These are phyloP conservation scores for Vitis rotundifolia DNA, from an alignment of 164 flowering plant genomes.

Conservation along the genomic window DNA sequence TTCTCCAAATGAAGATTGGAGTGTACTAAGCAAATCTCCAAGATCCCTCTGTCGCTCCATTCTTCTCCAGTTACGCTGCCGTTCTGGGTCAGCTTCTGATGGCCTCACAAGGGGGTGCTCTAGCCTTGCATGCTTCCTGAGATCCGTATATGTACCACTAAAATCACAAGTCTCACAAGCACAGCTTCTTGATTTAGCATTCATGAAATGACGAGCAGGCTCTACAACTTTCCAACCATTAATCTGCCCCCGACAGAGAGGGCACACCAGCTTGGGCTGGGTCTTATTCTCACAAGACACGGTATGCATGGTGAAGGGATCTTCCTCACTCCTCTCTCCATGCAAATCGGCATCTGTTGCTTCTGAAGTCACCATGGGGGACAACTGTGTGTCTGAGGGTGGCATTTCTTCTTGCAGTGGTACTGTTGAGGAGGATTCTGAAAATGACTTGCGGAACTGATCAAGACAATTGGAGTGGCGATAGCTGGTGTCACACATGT, in stretches of 20 bases:
- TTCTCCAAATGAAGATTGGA: slow-evolving; percentile 66
- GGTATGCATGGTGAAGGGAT: not conserved
- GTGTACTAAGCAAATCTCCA: slow-evolving; percentile 83
- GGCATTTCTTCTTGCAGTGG: slow-evolving; percentile 28
- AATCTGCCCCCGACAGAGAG: slow-evolving; percentile 79
- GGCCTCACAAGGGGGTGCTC: slow-evolving; percentile 82
- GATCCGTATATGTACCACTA: slow-evolving; percentile 69
- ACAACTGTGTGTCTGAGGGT: not conserved
- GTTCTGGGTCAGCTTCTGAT: slow-evolving; percentile 69
- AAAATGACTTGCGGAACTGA: slow-evolving; percentile 67
- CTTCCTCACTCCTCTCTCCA: slow-evolving; percentile 32
- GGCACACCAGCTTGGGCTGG: slow-evolving; percentile 57
- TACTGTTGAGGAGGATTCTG: slow-evolving; percentile 25
- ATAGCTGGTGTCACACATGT: slow-evolving; percentile 90
- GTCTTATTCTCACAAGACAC: slow-evolving; percentile 31
- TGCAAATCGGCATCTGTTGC: slow-evolving; percentile 14
- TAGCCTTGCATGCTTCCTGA: slow-evolving; percentile 82
- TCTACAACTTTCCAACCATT: slow-evolving; percentile 73
- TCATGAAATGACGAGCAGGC: slow-evolving; percentile 78
- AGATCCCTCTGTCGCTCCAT: slow-evolving; percentile 84
- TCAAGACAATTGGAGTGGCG: slow-evolving; percentile 94
- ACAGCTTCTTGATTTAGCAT: slow-evolving; percentile 73
- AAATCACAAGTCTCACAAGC: slow-evolving; percentile 75
- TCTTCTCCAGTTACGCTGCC: slow-evolving; percentile 77
- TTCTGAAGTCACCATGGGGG: slow-evolving; percentile 17